Evolutionary conservation across 129 eudicot species (phyloP), one percentile per base, ranked within the genome.

Genomic region (Heracleum sosnowskyi): DNA sequence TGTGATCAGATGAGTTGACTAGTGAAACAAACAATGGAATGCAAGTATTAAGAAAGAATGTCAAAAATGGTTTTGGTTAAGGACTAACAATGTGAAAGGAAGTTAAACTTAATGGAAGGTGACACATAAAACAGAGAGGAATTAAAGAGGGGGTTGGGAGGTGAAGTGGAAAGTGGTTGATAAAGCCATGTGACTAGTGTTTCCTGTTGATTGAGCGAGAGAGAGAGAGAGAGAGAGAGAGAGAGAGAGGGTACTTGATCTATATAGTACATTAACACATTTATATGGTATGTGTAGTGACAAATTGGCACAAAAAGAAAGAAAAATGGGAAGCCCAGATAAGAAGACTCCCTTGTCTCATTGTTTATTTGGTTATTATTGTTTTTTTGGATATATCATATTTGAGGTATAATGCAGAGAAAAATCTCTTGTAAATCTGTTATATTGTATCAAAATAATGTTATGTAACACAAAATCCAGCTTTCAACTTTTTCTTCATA

Each of bases 71-170:
- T 79, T 47, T 13, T 71, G 41, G 53, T 15, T 44, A 64, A 72
- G 55, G 84, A 57, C 82, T 82, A 29, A 42, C 77, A 63, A 81
- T 45, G 79, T 55, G 22, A 37, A 37, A 39, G 24, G 20, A 73
- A 80, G 78, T 79, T 15, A 47, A 46, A 81, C 42, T 55, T 69
- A 24, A 72, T 57, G 55, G 53, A 69, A 68, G 77, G 37, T 76
- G 83, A 76, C 79, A 69, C 84, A 46, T 73, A 40, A 60, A 74
- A 81, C 69, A 77, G 86, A 79, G 35, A 29, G 77, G 68, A 75
- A 81, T 44, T 51, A 11, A 2, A 41, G 83, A 82, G 83, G 55
- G 62, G 18, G 78, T 36, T 53, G 81, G 75, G 69, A 49, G 41
- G 20, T 66, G 9, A 31, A 40, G 73, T 22, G 78, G 42, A 35